Evolutionary conservation across 805 yeast species (phyloP), one percentile per base, ranked within the genome.

Genomic region (Cyberlindnera misumaiensis): DNA sequence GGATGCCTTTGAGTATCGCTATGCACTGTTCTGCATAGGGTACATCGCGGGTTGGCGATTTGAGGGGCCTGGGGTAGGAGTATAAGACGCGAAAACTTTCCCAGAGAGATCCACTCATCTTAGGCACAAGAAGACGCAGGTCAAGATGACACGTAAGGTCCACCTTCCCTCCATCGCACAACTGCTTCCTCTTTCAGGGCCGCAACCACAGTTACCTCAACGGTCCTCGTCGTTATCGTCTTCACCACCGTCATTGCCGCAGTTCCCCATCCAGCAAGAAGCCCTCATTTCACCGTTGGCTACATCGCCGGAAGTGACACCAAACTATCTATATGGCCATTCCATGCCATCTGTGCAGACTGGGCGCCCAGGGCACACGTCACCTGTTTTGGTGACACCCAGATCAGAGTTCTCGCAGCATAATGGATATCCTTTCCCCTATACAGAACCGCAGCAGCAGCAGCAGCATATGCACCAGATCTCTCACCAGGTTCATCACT

Each of bases 131-230:
- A 20, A 20, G 24, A 20, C 24, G 5, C 24, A 20, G 24, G 24
- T 20, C n/a, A n/a, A n/a, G n/a, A 20, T 20, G 24, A 20, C 24
- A 20, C 24, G 8, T 8, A 20, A 8, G 10, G 28, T 34, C 28
- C 18, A 17, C 16, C 31, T 43, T 6, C 46, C 46, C 2, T 44
- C 46, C 16, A 43, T 43, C 13, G 32, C 44, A 12, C 42, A 43
- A 24, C 16, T 43, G 16, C 34, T 38, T 14, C 31, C 31, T 29
- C 31, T 13, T 13, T 29, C 16, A n/a, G 17, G 31, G 8, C 31
- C 17, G 6, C 11, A 11, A 5, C 11, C 13, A 16, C 25, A 13
- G 24, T 8, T 6, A 20, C 24, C 8, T 6, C 24, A 20, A 9
- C 11, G 33, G 10, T n/a, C 33, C 8, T 9, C 24, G 8, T 20